Evolutionary conservation across 2,329 filamentous ascomycete genomes (phyloP).

Genomic region (Trichoderma atroviride): DNA sequence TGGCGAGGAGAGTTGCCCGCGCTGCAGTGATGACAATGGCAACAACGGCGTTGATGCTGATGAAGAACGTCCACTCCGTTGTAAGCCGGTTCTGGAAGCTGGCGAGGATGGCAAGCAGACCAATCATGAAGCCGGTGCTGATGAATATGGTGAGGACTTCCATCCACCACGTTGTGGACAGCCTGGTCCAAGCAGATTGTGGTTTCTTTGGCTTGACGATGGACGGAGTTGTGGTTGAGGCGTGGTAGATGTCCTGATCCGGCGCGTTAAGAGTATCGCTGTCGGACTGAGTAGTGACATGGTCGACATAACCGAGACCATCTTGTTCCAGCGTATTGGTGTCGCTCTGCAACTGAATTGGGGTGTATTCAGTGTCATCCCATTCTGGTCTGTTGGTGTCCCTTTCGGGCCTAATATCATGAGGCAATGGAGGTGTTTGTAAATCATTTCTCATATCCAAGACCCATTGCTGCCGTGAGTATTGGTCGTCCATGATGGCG

Average conservation of each 20-base stretch:
- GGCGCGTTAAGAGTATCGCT: not conserved
- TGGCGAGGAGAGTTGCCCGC: not conserved
- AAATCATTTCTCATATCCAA: not conserved
- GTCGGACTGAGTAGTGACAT: not conserved
- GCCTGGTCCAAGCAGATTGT: not conserved
- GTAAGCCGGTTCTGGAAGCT: not conserved
- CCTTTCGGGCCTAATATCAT: not conserved
- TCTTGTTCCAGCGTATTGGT: not conserved
- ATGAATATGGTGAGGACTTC: not conserved
- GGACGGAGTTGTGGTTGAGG: not conserved
- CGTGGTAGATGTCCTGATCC: not conserved
- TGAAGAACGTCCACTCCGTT: not conserved
- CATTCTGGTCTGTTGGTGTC: not conserved
- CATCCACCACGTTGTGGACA: not conserved
- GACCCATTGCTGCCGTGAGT: not conserved
- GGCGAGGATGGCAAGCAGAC: not conserved
- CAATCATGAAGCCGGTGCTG: not conserved
- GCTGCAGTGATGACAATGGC: not conserved
- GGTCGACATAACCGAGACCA: not conserved
- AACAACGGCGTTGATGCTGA: slow-evolving; percentile 1
- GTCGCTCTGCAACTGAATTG: not conserved
- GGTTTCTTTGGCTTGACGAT: not conserved
- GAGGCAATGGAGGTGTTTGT: not conserved
- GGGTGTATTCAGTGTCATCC: not conserved
- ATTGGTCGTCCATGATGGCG: not conserved